Evolutionary conservation across 1,139 yeast species (phyloP).

Genomic region (Yamadazyma jaroonii): DNA sequence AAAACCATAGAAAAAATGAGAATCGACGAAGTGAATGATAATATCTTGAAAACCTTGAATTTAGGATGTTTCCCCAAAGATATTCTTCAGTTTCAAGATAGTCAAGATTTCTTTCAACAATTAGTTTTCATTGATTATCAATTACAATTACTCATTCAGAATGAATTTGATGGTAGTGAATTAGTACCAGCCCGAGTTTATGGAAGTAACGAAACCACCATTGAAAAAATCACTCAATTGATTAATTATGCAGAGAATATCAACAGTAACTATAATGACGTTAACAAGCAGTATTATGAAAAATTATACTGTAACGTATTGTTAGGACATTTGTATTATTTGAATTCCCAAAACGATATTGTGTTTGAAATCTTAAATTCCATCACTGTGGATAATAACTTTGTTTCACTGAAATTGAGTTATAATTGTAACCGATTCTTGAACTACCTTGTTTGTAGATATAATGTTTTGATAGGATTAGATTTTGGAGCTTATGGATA

Average conservation of each 20-base stretch:
- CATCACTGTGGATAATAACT: constrained; percentile 14
- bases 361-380: constrained; percentile 20
- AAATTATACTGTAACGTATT: constrained; percentile 32
- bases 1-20: constrained; percentile 9
- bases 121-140: constrained; percentile 40
- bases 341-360: constrained; percentile 25
- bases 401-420: constrained; percentile 13
- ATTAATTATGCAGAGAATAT: constrained; percentile 28
- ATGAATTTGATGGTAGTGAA: constrained; percentile 30
- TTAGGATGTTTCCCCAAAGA: constrained; percentile 41
- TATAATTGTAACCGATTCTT: constrained; percentile 23
- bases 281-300: constrained; percentile 27
- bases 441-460: constrained; percentile 35
- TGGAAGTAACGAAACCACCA: constrained; percentile 14
- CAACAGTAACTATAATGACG: constrained; percentile 25
- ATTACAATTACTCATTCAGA: constrained; percentile 32
- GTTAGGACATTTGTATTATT: constrained; percentile 35
- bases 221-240: constrained; percentile 28
- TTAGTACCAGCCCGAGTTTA: constrained; percentile 21
- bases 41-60: constrained; percentile 21
- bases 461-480: constrained; percentile 34
- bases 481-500: constrained; percentile 13
- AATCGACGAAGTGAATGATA: constrained; percentile 12
- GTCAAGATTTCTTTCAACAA: constrained; percentile 36
- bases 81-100: constrained; percentile 33